These are phyloP conservation scores for Aureobasidium zeae DNA, from an alignment of 2,329 filamentous ascomycete species.

Conservation along the genomic window DNA sequence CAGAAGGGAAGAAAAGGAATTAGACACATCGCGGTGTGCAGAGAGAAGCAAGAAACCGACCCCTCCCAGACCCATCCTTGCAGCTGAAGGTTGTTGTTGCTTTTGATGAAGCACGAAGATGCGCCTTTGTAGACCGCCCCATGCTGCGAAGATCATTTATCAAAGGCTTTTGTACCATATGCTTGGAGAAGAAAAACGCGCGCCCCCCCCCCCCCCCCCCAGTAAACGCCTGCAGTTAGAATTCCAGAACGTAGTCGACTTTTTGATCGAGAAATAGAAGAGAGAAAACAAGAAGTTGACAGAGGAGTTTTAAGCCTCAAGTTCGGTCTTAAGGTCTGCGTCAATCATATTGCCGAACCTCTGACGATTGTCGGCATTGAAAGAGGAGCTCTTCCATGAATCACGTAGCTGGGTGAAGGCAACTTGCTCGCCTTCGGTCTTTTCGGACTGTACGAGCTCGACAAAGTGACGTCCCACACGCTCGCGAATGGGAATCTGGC, in stretches of 20 bases:
- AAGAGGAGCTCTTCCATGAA: conserved; percentile 45
- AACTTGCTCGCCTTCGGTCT: conserved; percentile 31
- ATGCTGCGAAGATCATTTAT: conserved; percentile 14
- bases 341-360: conserved; percentile 46
- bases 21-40: conserved; percentile 11
- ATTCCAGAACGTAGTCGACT: conserved; percentile 7
- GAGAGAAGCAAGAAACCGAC: conserved; percentile 1
- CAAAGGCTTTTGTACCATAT: conserved; percentile 14
- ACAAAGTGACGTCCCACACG: conserved; percentile 48
- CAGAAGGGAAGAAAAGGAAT: not conserved
- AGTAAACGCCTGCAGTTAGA: conserved; percentile 3
- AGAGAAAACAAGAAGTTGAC: not conserved
- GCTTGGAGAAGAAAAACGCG: not conserved
- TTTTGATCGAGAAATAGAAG: not conserved
- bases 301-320: conserved; percentile 5
- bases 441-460: conserved; percentile 43
- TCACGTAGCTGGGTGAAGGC: conserved; percentile 45
- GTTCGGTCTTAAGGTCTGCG: conserved; percentile 15
- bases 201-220: too few species aligned
- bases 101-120: conserved; percentile 13
- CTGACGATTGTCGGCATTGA: conserved; percentile 49
- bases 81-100: conserved; percentile 14
- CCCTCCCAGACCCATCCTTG: conserved; percentile 7
- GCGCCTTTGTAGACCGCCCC: conserved; percentile 12
- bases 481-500: conserved; percentile 42